Percentiles rank a stretch among this genome's conserved stretches.
Evolutionary conservation across 164 flowering plant genomes (phyloP).

Genomic region (Malania oleifera): DNA sequence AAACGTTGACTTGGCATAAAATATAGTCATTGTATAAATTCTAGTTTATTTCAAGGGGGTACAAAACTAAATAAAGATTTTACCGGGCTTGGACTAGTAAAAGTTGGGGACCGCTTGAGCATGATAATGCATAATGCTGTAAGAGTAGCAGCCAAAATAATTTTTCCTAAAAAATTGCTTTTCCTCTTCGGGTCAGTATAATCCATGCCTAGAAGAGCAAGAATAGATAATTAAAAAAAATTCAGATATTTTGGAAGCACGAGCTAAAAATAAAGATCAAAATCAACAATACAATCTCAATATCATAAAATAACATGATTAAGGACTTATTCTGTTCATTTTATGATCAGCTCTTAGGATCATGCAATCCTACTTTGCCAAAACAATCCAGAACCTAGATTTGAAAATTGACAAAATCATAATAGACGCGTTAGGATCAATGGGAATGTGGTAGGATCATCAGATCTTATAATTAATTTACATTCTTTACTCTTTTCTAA

Average conservation of each 20-base stretch:
- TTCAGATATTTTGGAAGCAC: too few relatives aligned
- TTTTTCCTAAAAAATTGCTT: conserved; percentile 51
- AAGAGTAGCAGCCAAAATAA: conserved; percentile 61
- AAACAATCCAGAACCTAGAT: too few relatives aligned
- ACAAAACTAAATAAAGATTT: background rate
- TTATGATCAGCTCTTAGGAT: background rate
- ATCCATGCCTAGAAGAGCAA: conserved; percentile 60
- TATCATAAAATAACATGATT: background rate
- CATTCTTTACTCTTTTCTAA: too few relatives aligned
- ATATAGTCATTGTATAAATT: too few relatives aligned
- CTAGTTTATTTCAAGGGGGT: background rate
- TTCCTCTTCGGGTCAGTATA: conserved; percentile 72
- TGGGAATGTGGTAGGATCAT: too few relatives aligned
- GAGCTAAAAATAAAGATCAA: background rate
- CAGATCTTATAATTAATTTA: too few relatives aligned
- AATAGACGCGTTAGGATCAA: too few relatives aligned
- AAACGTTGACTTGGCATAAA: too few relatives aligned
- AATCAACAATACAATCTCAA: background rate
- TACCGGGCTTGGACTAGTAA: conserved; percentile 60
- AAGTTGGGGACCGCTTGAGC: conserved; percentile 65
- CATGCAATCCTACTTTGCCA: too few relatives aligned
- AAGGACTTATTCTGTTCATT: background rate
- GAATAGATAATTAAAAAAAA: background rate
- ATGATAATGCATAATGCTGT: conserved; percentile 66
- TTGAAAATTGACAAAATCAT: too few relatives aligned